phyloP scores from a whole-genome alignment of 495 filamentous ascomycete species.

The Tetracladium setigerum region DNA sequence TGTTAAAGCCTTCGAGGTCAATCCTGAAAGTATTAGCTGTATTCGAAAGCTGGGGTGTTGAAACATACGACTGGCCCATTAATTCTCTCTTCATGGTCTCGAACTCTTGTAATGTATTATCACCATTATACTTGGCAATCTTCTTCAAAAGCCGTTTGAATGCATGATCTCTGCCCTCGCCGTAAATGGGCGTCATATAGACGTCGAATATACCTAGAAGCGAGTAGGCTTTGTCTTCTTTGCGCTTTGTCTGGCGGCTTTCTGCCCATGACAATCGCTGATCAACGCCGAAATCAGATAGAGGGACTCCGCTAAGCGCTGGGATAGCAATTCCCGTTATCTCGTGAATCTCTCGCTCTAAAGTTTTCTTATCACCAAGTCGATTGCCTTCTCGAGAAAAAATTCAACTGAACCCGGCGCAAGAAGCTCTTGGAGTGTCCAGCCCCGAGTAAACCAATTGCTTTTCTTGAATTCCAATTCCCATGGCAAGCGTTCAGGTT shows the following conservation, averaged over 20 bases:
- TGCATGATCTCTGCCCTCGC: not conserved
- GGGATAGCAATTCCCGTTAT: slow-evolving; percentile 19
- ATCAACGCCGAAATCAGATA: slow-evolving; percentile 6
- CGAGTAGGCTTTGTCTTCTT: slow-evolving; percentile 30
- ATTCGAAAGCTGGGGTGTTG: too few species aligned
- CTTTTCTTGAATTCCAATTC: not conserved
- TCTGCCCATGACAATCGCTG: slow-evolving; percentile 28
- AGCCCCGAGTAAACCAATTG: too few species aligned
- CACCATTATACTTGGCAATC: not conserved
- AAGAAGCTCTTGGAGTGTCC: too few species aligned
- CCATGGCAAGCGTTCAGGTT: not conserved
- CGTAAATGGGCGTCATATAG: slow-evolving; percentile 13
- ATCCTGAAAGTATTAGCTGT: too few species aligned
- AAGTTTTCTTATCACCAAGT: slow-evolving; percentile 1
- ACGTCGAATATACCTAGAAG: slow-evolving; percentile 8
- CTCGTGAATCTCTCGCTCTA: not conserved
- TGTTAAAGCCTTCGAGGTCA: too few species aligned
- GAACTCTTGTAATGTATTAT: too few species aligned
- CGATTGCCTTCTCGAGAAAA: not conserved
- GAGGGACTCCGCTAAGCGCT: slow-evolving; percentile 9
- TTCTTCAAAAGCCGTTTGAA: not conserved
- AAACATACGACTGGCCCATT: too few species aligned
- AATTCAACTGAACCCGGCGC: not conserved
- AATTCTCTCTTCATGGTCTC: too few species aligned
- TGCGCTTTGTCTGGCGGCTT: slow-evolving; percentile 19